Evolutionary conservation across 139 green algal species (phyloP).

Genomic region (Chlamydomonas sp.): DNA sequence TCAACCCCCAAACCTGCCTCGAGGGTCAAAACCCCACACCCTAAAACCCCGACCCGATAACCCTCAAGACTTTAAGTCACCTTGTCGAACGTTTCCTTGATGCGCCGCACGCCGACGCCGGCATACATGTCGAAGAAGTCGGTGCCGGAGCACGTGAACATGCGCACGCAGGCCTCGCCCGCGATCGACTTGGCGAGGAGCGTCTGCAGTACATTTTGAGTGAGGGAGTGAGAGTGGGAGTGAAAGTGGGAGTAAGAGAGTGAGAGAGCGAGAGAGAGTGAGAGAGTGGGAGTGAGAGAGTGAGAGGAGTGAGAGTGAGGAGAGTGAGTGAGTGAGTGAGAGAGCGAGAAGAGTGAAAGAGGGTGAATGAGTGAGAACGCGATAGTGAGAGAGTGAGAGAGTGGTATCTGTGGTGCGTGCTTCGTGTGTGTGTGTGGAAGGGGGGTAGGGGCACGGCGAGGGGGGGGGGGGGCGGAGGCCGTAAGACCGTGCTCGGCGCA

Average conservation of each 20-base stretch:
- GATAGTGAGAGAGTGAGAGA: too few species aligned
- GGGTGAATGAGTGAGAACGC: too few species aligned
- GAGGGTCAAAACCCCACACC: too few species aligned
- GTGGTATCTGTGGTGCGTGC: too few species aligned
- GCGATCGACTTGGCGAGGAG: conserved; percentile 96
- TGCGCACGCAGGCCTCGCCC: conserved; percentile 84
- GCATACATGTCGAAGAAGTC: conserved; percentile 46
- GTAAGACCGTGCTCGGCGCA: too few species aligned
- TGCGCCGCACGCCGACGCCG: conserved; percentile 40
- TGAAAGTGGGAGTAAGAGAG: too few species aligned
- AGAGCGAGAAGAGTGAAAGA: neutral
- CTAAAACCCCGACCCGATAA: too few species aligned
- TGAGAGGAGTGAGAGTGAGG: neutral
- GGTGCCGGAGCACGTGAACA: conserved; percentile 58
- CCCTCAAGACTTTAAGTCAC: too few species aligned
- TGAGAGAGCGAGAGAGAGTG: neutral
- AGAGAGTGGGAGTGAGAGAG: neutral
- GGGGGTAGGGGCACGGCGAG: too few species aligned
- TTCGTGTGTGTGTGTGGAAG: too few species aligned
- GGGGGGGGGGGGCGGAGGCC: too few species aligned
- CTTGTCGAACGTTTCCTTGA: conserved; percentile 53
- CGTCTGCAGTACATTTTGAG: conserved; percentile 83
- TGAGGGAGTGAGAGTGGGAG: too few species aligned
- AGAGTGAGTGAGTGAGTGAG: neutral
- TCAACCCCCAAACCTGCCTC: conserved; percentile 11